Evolutionary conservation across 306 rosid genomes (phyloP).

Genomic region (Cyamopsis tetragonoloba): DNA sequence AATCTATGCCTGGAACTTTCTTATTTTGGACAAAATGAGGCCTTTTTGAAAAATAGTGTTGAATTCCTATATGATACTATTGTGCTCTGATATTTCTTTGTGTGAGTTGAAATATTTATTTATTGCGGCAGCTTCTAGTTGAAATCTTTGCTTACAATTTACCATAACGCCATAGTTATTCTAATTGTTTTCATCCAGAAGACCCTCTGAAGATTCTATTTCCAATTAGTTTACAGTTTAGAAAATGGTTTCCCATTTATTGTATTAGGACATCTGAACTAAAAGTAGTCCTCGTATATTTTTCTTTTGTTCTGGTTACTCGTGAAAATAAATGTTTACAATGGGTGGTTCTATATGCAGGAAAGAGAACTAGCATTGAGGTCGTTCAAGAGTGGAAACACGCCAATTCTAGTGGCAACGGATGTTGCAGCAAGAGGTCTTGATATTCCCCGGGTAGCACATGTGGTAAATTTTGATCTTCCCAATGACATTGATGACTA

Average conservation of each 20-base stretch:
- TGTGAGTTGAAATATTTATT: constrained; percentile 12
- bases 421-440: constrained; percentile 92
- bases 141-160: constrained; percentile 7
- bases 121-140: neutral
- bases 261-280: neutral
- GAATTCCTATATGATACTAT: neutral
- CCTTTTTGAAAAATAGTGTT: neutral
- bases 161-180: neutral
- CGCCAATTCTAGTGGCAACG: constrained; percentile 83
- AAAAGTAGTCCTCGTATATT: neutral
- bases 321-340: neutral
- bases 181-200: neutral
- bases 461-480: constrained; percentile 78
- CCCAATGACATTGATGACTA: constrained; percentile 85
- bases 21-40: too few relatives aligned
- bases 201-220: constrained; percentile 4
- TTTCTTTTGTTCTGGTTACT: neutral
- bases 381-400: constrained; percentile 67
- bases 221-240: neutral
- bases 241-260: neutral
- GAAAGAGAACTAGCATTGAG: constrained; percentile 78
- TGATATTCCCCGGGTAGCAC: constrained; percentile 77
- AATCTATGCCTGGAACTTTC: neutral
- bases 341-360: constrained; percentile 37
- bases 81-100: neutral